phyloP scores from a whole-genome alignment of 1,139 yeast genomes.

The Blastobotrys arbuscula region DNA sequence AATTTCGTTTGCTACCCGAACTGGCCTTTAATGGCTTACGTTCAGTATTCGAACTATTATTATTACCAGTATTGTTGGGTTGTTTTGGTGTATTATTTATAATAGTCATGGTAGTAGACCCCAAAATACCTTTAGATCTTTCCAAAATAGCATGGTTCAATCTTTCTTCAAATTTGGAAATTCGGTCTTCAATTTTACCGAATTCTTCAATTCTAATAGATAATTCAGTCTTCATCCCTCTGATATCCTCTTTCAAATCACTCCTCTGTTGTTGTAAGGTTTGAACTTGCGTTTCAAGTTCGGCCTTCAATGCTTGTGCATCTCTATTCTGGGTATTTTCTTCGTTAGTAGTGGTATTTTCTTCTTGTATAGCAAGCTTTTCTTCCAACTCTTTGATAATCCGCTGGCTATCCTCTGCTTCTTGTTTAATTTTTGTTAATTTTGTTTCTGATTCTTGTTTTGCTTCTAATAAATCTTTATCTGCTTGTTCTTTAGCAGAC shows the following conservation, averaged over 20 bases:
- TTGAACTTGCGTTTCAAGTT: slow-evolving; percentile 18
- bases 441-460: not conserved
- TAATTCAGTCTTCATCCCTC: slow-evolving; percentile 26
- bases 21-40: slow-evolving; percentile 12
- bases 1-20: slow-evolving; percentile 21
- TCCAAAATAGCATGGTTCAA: slow-evolving; percentile 28
- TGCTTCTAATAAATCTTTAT: not conserved
- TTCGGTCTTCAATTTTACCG: slow-evolving; percentile 27
- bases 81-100: slow-evolving; percentile 20
- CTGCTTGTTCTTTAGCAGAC: not conserved
- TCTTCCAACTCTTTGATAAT: slow-evolving; percentile 17
- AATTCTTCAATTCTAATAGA: slow-evolving; percentile 27
- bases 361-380: not conserved
- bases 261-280: slow-evolving; percentile 23
- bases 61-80: not conserved
- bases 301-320: slow-evolving; percentile 4
- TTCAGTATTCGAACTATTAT: slow-evolving; percentile 10
- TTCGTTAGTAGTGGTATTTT: not conserved
- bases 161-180: slow-evolving; percentile 26
- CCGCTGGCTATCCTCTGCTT: slow-evolving; percentile 16
- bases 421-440: not conserved
- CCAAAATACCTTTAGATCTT: slow-evolving; percentile 31
- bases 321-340: not conserved
- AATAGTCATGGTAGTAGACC: slow-evolving; percentile 32
- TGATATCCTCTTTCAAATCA: slow-evolving; percentile 23